Evolutionary conservation across 1,284 basidiomycete genomes (phyloP).

Genomic region (Heterobasidion parviporum): DNA sequence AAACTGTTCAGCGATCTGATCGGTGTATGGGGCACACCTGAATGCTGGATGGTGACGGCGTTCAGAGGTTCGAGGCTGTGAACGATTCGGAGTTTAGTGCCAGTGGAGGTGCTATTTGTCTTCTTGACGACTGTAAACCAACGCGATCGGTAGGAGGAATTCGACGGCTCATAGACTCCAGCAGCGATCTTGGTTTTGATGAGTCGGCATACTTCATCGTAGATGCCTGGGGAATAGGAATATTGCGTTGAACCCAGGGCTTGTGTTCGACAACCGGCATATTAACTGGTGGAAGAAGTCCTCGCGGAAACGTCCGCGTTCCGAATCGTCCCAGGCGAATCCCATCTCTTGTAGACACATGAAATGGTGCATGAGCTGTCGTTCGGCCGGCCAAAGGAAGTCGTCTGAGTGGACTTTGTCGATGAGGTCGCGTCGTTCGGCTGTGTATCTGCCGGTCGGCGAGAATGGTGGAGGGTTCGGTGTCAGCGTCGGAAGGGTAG

Average conservation of each 20-base stretch:
- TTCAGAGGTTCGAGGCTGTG: background rate
- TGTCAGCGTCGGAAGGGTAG: background rate
- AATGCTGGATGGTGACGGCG: background rate
- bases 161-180: background rate
- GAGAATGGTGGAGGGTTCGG: background rate
- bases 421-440: background rate
- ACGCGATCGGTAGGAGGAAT: background rate
- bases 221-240: background rate
- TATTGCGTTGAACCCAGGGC: background rate
- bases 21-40: background rate
- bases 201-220: background rate
- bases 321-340: background rate
- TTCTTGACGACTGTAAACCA: background rate
- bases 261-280: background rate
- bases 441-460: background rate
- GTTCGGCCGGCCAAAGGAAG: conserved; percentile 5
- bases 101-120: too few relatives aligned
- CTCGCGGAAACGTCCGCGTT: background rate
- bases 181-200: background rate
- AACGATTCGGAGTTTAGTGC: background rate
- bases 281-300: background rate
- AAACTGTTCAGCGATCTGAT: background rate
- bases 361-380: background rate
- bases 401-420: background rate
- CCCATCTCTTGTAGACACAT: background rate